Evolutionary conservation across 345 rosid genomes (phyloP).

Genomic region (Geranium rotundifolium): DNA sequence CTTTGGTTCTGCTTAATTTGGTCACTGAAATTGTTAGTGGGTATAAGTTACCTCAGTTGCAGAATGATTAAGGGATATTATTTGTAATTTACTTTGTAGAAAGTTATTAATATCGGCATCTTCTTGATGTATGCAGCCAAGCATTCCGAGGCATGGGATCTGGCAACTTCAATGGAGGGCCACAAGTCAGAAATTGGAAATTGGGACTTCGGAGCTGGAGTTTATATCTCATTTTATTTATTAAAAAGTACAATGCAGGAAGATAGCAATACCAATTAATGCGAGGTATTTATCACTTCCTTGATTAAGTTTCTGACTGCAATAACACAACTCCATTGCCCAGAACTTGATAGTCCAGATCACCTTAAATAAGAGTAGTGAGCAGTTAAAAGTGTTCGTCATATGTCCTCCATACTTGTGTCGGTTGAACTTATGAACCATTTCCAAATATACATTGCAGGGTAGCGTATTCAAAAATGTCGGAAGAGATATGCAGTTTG

Average conservation of each 20-base stretch:
- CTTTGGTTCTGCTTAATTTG: not conserved
- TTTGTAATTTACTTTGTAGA: not conserved
- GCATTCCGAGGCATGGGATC: conserved; percentile 67
- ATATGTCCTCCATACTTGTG: not conserved
- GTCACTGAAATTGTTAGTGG: not conserved
- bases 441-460: conserved; percentile 24
- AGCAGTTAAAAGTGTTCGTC: not conserved
- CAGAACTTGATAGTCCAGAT: not conserved
- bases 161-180: conserved; percentile 71
- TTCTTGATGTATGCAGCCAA: conserved; percentile 37
- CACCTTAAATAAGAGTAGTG: not conserved
- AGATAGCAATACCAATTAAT: conserved; percentile 35
- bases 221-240: conserved; percentile 63
- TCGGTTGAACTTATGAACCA: not conserved
- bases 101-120: not conserved
- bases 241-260: conserved; percentile 53
- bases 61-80: not conserved
- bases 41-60: not conserved
- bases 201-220: conserved; percentile 95
- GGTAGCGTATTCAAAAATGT: conserved; percentile 78
- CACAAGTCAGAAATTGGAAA: conserved; percentile 87
- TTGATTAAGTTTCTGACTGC: not conserved
- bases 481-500: conserved; percentile 55
- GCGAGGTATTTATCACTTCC: conserved; percentile 45
- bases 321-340: not conserved